phyloP scores from a whole-genome alignment of 768 basidiomycete genomes.

The Russula ochroleuca region DNA sequence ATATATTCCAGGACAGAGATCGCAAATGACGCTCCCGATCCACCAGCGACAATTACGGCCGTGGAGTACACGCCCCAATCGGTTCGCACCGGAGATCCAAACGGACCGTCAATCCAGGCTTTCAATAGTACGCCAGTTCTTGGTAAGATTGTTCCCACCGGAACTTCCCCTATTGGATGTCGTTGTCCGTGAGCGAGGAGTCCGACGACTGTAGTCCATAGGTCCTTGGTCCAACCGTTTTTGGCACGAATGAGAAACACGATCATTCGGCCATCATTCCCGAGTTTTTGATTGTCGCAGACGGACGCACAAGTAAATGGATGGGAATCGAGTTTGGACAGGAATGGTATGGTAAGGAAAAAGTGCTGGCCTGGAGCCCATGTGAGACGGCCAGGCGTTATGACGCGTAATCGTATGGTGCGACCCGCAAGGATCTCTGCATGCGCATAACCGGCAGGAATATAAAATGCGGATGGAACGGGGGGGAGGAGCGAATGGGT shows the following conservation, averaged over 20 bases:
- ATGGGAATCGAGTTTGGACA: constrained; percentile 59
- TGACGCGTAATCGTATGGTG: constrained; percentile 63
- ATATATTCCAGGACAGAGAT: constrained; percentile 61
- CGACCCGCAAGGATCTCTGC: constrained; percentile 66
- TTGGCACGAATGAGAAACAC: constrained; percentile 66
- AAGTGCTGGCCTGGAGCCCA: constrained; percentile 84
- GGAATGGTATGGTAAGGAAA: constrained; percentile 58
- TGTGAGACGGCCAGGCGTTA: constrained; percentile 49
- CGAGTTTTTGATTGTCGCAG: constrained; percentile 45
- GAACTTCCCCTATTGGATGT: constrained; percentile 34
- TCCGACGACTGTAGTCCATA: constrained; percentile 53
- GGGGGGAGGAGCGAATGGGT: constrained; percentile 20
- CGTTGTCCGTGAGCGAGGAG: constrained; percentile 35
- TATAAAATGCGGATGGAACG: constrained; percentile 36
- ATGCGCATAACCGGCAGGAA: constrained; percentile 65
- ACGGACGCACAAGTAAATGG: constrained; percentile 70
- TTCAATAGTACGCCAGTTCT: constrained; percentile 48
- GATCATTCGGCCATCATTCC: constrained; percentile 51
- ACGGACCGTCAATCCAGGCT: constrained; percentile 63
- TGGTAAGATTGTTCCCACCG: constrained; percentile 36
- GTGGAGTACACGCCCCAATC: constrained; percentile 57
- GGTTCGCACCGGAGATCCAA: constrained; percentile 58
- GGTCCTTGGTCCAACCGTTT: constrained; percentile 60
- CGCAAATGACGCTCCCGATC: constrained; percentile 73
- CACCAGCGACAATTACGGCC: constrained; percentile 62